phyloP scores from a whole-genome alignment of 2,329 filamentous ascomycete species.

The Pyrenophora graminea region DNA sequence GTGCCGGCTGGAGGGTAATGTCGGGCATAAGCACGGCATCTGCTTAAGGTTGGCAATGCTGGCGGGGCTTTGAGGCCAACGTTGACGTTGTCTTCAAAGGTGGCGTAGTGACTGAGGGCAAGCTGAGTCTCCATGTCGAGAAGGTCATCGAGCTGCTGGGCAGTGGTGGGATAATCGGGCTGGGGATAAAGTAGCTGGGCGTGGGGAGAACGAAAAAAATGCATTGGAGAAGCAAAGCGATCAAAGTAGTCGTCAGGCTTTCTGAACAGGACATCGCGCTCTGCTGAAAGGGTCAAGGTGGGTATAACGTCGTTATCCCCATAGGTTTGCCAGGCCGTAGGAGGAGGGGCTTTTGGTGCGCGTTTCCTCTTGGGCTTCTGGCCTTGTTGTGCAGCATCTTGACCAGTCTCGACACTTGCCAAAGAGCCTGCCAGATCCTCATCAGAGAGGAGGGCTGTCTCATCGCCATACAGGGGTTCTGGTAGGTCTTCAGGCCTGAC shows the following conservation, averaged over 20 bases:
- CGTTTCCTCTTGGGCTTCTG: slow-evolving; percentile 21
- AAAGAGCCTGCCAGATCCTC: slow-evolving; percentile 30
- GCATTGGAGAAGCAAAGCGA: slow-evolving; percentile 55
- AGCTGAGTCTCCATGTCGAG: slow-evolving; percentile 40
- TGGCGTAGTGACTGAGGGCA: slow-evolving; percentile 35
- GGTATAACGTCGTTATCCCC: slow-evolving; percentile 35
- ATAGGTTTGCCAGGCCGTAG: slow-evolving; percentile 35
- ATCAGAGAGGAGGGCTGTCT: slow-evolving; percentile 37
- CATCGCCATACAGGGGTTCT: slow-evolving; percentile 37
- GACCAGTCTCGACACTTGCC: slow-evolving; percentile 10
- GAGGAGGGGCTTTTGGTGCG: slow-evolving; percentile 21
- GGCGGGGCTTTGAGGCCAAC: slow-evolving; percentile 4
- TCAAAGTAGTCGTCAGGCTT: slow-evolving; percentile 53
- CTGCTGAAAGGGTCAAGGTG: slow-evolving; percentile 32
- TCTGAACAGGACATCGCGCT: slow-evolving; percentile 48
- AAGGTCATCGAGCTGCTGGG: slow-evolving; percentile 28
- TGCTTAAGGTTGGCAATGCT: slow-evolving; percentile 28
- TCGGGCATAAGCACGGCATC: slow-evolving; percentile 44
- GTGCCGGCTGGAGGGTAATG: slow-evolving; percentile 50
- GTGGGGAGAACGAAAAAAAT: slow-evolving; percentile 56
- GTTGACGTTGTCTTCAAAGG: slow-evolving; percentile 17
- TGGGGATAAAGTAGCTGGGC: slow-evolving; percentile 33
- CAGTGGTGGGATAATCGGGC: slow-evolving; percentile 33
- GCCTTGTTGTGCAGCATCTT: slow-evolving; percentile 8
- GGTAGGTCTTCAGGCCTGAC: slow-evolving; percentile 28